These are phyloP conservation scores for Quercus rubra DNA, from an alignment of 306 rosid species.

Conservation along the genomic window DNA sequence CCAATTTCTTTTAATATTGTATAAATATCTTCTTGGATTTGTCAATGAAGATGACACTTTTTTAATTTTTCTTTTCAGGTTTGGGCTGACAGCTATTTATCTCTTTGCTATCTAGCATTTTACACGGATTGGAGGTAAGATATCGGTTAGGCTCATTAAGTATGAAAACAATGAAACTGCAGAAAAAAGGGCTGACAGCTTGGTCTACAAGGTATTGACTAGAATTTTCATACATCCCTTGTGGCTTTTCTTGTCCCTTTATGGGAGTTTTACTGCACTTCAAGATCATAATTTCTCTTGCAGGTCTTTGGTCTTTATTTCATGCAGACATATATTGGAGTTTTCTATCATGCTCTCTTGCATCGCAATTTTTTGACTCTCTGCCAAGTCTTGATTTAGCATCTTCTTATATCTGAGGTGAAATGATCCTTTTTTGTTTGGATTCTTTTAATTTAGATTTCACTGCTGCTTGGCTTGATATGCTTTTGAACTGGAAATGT, in stretches of 20 bases:
- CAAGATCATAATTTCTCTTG: slow-evolving; percentile 26
- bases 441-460: background rate
- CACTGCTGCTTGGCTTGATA: slow-evolving; percentile 1
- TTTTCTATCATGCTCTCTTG: slow-evolving; percentile 90
- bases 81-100: slow-evolving; percentile 31
- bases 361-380: slow-evolving; percentile 88
- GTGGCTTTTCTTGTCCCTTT: background rate
- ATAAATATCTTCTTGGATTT: background rate
- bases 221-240: background rate
- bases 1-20: background rate
- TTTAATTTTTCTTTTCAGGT: background rate
- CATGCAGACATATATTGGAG: slow-evolving; percentile 96
- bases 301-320: slow-evolving; percentile 97
- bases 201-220: slow-evolving; percentile 86
- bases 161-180: slow-evolving; percentile 74
- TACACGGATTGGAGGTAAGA: slow-evolving; percentile 69
- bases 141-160: slow-evolving; percentile 79
- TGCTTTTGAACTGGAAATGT: slow-evolving; percentile 14
- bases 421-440: slow-evolving; percentile 3
- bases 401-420: slow-evolving; percentile 95
- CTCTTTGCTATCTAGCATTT: slow-evolving; percentile 78
- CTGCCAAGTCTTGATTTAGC: slow-evolving; percentile 79
- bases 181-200: slow-evolving; percentile 90
- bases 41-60: background rate
- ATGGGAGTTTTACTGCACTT: slow-evolving; percentile 11